A percentile compares a stretch with the other conserved stretches of the same genome.
Evolutionary conservation across 1,284 basidiomycete genomes (phyloP).

Genomic region (Fomitopsis palustris): DNA sequence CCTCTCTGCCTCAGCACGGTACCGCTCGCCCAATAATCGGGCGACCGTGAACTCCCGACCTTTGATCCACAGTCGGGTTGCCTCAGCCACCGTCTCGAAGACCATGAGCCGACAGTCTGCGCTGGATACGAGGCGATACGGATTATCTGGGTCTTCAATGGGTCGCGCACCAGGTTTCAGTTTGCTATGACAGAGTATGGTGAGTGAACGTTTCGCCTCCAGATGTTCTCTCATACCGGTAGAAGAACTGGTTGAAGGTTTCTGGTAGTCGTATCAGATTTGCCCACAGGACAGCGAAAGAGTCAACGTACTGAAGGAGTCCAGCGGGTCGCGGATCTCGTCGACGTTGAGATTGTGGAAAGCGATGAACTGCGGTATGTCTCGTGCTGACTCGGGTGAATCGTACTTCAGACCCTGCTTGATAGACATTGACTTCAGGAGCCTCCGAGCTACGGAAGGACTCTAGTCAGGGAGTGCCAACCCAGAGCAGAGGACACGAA

Average conservation of each 20-base stretch:
- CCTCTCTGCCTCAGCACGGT: conserved; percentile 62
- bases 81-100: conserved; percentile 82
- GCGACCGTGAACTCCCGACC: conserved; percentile 88
- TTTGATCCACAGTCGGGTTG: conserved; percentile 95
- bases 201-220: no score
- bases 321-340: conserved; percentile 81
- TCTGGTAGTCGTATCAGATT: conserved; percentile 38
- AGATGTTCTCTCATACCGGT: conserved; percentile 42
- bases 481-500: conserved; percentile 29
- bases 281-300: neutral
- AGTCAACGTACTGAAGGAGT: conserved; percentile 69
- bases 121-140: conserved; percentile 75
- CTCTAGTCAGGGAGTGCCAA: neutral
- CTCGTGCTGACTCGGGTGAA: conserved; percentile 75
- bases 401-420: conserved; percentile 97
- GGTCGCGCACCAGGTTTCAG: conserved; percentile 84
- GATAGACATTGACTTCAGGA: conserved; percentile 87
- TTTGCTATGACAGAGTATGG: conserved; percentile 53
- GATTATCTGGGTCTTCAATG: conserved; percentile 69
- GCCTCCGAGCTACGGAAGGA: conserved; percentile 55
- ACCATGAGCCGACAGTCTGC: conserved; percentile 96
- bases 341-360: conserved; percentile 86
- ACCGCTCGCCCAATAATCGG: conserved; percentile 77
- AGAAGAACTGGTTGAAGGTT: conserved; percentile 91
- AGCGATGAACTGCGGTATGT: conserved; percentile 86